Percentiles rank a stretch among this genome's conserved stretches.
These are phyloP conservation scores for Houttuynia cordata DNA, from an alignment of 164 flowering plant genomes.

Conservation along the genomic window DNA sequence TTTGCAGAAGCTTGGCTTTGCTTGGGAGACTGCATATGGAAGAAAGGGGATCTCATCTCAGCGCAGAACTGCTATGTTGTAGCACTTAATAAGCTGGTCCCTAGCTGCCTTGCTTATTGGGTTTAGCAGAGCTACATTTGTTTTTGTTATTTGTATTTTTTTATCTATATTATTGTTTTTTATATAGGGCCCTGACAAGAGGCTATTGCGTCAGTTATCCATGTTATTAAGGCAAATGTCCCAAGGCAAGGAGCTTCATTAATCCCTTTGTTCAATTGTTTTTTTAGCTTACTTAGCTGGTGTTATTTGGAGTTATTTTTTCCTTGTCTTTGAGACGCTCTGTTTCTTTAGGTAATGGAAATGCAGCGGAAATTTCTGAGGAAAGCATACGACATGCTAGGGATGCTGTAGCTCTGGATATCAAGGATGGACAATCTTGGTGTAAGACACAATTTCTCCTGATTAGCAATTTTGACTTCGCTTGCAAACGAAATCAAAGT, in stretches of 20 bases:
- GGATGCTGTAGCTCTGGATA: constrained; percentile 79
- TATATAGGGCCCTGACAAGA: constrained; percentile 69
- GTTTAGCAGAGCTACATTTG: neutral
- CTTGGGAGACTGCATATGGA: constrained; percentile 87
- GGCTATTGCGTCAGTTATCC: constrained; percentile 67
- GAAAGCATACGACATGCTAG: constrained; percentile 85
- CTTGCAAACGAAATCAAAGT: too few relatives aligned
- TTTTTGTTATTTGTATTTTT: neutral
- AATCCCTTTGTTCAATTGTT: neutral
- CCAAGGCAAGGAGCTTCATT: constrained; percentile 40
- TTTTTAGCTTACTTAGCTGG: neutral
- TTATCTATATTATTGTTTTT: neutral
- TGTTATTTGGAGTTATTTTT: constrained; percentile 2
- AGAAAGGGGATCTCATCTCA: constrained; percentile 71
- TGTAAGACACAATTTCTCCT: constrained; percentile 34
- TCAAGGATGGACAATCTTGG: constrained; percentile 91
- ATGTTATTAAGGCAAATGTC: constrained; percentile 91
- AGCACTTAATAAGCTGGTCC: constrained; percentile 54
- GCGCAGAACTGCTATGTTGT: constrained; percentile 67
- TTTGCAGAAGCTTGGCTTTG: constrained; percentile 92
- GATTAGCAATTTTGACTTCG: neutral
- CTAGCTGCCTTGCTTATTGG: neutral
- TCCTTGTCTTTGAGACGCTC: constrained; percentile 1
- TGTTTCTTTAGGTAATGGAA: constrained; percentile 44
- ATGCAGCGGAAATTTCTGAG: constrained; percentile 51